Evolutionary conservation across 345 rosid species (phyloP), one percentile per base, ranked within the genome.

Genomic region (Sonneratia caseolaris): DNA sequence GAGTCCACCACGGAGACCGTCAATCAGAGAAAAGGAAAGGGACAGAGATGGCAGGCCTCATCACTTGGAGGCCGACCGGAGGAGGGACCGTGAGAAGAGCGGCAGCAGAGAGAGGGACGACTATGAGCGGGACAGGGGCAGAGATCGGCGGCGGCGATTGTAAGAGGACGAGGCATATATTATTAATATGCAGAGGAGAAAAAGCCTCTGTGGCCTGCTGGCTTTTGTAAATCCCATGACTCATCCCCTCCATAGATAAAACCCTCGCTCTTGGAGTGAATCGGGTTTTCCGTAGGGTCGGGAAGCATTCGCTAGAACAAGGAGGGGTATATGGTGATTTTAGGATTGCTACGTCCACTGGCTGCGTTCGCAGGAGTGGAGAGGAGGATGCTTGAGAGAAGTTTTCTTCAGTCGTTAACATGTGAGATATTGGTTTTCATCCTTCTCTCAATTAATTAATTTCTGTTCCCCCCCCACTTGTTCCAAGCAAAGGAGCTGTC

Each of bases 1-100:
- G 75, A 96, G 97, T 75, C 98, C 99, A 7, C 92, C 84, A 13
- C 76, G 82, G 51, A 90, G 86, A 82, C 74, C 86, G 76, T 80
- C 88, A 70, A 80, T 73, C 75, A 81, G 85, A 55, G 91, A 83
- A 48, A 80, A 77, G 75, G 81, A 75, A 36, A 84, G 84, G 72
- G 90, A 84, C 27, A 85, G 91, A 65, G 86, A 83, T 37, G 51
- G 70, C 53, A 80, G 84, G 51, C 66, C 64, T 74, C 84, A 79
- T 72, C 82, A 84, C 73, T 45, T 73, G 47, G 89, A 86, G 47
- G 75, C 76, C 57, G 96, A 89, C 62, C 81, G 83, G 53, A 81
- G 81, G 42, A 82, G 85, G 40, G 86, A 86, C 21, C 86, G 82
- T 1, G 98, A 94, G 75, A 92, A 87, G 84, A 89, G 96, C 74